Conservation (phyloP, 306 rosid species). For the Prosopis cineraria region DNA sequence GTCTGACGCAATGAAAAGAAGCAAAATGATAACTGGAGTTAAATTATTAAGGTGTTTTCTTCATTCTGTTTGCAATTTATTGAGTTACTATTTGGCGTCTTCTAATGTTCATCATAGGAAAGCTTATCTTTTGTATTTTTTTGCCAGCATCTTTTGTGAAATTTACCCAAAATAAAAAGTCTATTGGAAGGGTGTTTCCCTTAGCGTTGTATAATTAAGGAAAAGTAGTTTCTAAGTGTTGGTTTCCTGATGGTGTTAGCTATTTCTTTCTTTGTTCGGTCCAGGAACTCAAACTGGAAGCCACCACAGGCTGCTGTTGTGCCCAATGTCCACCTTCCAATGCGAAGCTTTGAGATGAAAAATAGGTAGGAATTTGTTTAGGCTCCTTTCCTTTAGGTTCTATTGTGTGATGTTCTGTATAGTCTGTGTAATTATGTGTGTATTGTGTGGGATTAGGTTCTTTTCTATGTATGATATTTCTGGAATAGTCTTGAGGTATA, state of each 20-base stretch:
- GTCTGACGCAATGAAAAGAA: background rate
- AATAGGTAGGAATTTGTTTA: slow-evolving; percentile 56
- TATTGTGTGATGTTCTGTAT: background rate
- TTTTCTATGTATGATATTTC: slow-evolving; percentile 22
- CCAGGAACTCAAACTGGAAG: slow-evolving; percentile 63
- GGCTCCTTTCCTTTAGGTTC: slow-evolving; percentile 21
- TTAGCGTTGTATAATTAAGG: background rate
- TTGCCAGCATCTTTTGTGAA: slow-evolving; percentile 11
- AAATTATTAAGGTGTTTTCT: background rate
- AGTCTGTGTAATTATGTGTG: background rate
- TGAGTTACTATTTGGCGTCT: background rate
- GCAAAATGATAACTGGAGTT: background rate
- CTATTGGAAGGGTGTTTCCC: background rate
- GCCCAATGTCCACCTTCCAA: slow-evolving; percentile 80
- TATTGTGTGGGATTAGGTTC: slow-evolving; percentile 25
- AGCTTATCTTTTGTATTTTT: too few relatives aligned
- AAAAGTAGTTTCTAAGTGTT: slow-evolving; percentile 4
- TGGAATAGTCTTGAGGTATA: slow-evolving; percentile 6
- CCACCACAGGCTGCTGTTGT: slow-evolving; percentile 66
- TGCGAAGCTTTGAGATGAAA: slow-evolving; percentile 90
- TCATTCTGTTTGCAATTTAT: background rate
- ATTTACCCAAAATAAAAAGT: background rate
- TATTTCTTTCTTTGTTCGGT: slow-evolving; percentile 24
- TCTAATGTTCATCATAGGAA: background rate
- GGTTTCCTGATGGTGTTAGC: slow-evolving; percentile 18